Conservation (phyloP, 352 stramenopile species). For the Pythium rishiriense region DNA sequence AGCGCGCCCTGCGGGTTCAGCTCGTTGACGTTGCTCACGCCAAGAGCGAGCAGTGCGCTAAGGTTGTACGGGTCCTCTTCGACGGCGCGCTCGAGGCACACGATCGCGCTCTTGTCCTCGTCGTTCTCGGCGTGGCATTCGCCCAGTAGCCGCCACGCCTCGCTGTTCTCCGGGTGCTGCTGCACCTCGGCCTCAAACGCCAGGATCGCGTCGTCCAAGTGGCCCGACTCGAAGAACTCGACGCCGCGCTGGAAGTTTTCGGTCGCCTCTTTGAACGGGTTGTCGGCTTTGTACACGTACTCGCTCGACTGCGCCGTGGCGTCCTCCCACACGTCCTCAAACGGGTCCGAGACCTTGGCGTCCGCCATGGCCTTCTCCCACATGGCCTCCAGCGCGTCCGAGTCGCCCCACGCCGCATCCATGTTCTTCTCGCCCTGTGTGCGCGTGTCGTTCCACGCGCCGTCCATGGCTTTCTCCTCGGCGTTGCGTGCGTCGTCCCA, state of each 20-base stretch:
- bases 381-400: constrained; percentile 49
- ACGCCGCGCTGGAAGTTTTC: constrained; percentile 79
- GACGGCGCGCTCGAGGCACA: constrained; percentile 92
- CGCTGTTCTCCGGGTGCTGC: constrained; percentile 92
- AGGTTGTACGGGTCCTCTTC: constrained; percentile 95
- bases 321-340: constrained; percentile 76
- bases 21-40: constrained; percentile 97
- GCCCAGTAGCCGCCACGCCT: constrained; percentile 94
- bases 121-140: constrained; percentile 96
- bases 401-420: constrained; percentile 57
- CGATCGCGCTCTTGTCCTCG: constrained; percentile 94
- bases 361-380: constrained; percentile 34
- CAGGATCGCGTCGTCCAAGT: constrained; percentile 91
- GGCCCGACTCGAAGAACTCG: constrained; percentile 88
- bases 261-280: constrained; percentile 59
- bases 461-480: constrained; percentile 37
- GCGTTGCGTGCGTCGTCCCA: constrained; percentile 39
- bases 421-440: constrained; percentile 55
- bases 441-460: constrained; percentile 48
- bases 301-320: constrained; percentile 38
- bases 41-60: constrained; percentile 90
- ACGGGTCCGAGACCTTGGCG: constrained; percentile 64
- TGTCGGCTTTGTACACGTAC: constrained; percentile 80
- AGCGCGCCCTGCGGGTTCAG: constrained; percentile 92
- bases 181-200: constrained; percentile 96